phyloP scores from a whole-genome alignment of 768 basidiomycete species.

The Gymnopilus dilepis region DNA sequence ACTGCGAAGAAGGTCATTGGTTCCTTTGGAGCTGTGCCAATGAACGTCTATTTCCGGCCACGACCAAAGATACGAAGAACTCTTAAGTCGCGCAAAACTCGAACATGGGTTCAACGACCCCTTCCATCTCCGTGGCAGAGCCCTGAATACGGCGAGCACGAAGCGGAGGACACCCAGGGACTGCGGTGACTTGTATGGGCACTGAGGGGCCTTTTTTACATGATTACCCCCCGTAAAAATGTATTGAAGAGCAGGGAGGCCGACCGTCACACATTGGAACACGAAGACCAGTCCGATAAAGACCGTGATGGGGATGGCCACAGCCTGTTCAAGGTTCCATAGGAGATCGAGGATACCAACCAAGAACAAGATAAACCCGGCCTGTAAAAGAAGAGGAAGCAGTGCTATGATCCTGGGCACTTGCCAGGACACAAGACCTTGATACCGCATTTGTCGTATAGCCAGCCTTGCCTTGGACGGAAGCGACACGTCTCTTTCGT shows the following conservation, averaged over 20 bases:
- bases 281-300: neutral
- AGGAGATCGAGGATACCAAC: constrained; percentile 12
- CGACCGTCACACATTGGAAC: constrained; percentile 5
- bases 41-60: constrained; percentile 16
- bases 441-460: constrained; percentile 18
- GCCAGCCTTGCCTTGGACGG: constrained; percentile 7
- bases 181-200: constrained; percentile 18
- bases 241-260: constrained; percentile 10
- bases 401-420: constrained; percentile 14
- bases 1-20: neutral
- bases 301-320: constrained; percentile 14
- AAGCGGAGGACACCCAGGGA: constrained; percentile 17
- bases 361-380: constrained; percentile 6
- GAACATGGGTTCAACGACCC: neutral
- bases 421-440: constrained; percentile 15
- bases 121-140: neutral
- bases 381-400: constrained; percentile 16
- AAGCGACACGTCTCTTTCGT: constrained; percentile 11
- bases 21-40: constrained; percentile 13
- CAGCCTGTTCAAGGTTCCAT: constrained; percentile 7
- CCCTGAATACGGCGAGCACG: neutral
- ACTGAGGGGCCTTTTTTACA: constrained; percentile 6
- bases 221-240: constrained; percentile 2
- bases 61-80: constrained; percentile 6
- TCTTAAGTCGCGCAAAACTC: constrained; percentile 6